Evolutionary conservation across 1,284 basidiomycete genomes (phyloP), one percentile per base, ranked within the genome.

Genomic region (Vanrija humicola): DNA sequence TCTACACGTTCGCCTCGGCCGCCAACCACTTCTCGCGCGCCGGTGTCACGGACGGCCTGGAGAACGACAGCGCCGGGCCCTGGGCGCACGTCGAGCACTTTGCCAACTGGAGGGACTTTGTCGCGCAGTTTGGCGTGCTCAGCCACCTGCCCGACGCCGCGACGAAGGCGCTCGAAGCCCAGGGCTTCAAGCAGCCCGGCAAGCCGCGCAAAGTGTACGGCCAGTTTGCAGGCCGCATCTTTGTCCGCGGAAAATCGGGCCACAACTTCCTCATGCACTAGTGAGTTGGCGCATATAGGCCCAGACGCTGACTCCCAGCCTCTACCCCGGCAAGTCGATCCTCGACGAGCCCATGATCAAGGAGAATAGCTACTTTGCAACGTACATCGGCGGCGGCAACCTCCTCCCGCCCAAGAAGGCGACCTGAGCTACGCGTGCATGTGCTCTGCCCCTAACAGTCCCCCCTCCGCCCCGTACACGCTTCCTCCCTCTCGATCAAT

Each of bases 1-100:
- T 73, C 39, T 73, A 73, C 63, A 70, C 70, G 0, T 73, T 73
- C 48, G 69, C 67, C 6, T 61, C 58, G 0, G 70, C 68, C 12
- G 67, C 68, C n/a, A 70, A 67, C 52, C 70, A 73, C 57, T 69
- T 70, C 39, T 63, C 58, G 28, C 58, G 58, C 42, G 64, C 64
- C 5, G 8, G 40, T 5, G 15, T 8, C 34, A 34, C 12, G 34
- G 34, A 12, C 2, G 34, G 34, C 9, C 34, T 34, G 10, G 34
- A 34, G 34, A 10, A 34, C 9, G 34, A 34, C 34, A 34, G 9
- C 18, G 44, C 38, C 54, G 48, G 51, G 38, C 52, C 58, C 7
- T 67, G 70, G 51, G 54, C 39, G 2, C 39, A 47, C 34, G 59
- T 69, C 21, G 70, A 70, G 54, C 70, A 73, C 55, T 73, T 68